These are phyloP conservation scores for Lachancea mirantina DNA, from an alignment of 805 yeast genomes.

Conservation along the genomic window DNA sequence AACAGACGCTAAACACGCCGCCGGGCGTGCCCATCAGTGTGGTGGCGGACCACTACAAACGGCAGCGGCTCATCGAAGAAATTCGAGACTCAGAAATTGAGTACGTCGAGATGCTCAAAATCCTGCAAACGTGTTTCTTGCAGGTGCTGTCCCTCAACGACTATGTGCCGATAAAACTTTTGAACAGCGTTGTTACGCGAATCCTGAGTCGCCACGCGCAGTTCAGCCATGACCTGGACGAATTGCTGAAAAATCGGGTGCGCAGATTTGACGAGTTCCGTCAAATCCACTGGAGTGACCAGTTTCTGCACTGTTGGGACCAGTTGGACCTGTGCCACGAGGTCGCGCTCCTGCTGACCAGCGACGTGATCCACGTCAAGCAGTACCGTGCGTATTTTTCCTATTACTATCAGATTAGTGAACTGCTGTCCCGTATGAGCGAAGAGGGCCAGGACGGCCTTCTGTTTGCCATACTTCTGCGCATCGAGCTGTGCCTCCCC, in stretches of 20 bases:
- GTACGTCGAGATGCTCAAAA: slow-evolving; percentile 7
- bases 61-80: slow-evolving; percentile 9
- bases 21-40: slow-evolving; percentile 6
- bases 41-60: slow-evolving; percentile 8
- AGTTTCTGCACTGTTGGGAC: slow-evolving; percentile 7
- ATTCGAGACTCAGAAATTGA: slow-evolving; percentile 7
- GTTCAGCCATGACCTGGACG: background rate
- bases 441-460: slow-evolving; percentile 7
- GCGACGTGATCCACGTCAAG: slow-evolving; percentile 1
- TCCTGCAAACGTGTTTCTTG: slow-evolving; percentile 6
- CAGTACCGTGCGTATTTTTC: slow-evolving; percentile 4
- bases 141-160: slow-evolving; percentile 7
- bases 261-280: slow-evolving; percentile 7
- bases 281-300: slow-evolving; percentile 5
- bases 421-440: slow-evolving; percentile 6
- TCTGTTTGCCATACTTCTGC: slow-evolving; percentile 6
- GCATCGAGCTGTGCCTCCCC: slow-evolving; percentile 8
- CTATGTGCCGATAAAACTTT: slow-evolving; percentile 7
- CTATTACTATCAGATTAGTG: slow-evolving; percentile 8
- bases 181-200: slow-evolving; percentile 5
- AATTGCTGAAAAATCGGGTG: slow-evolving; percentile 1
- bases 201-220: slow-evolving; percentile 3
- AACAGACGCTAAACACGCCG: slow-evolving; percentile 7
- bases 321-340: slow-evolving; percentile 6
- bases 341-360: slow-evolving; percentile 2